A percentile compares a stretch with the other conserved stretches of the same genome.
Conservation (phyloP, 108 stramenopile genomes). For the Discostella pseudostelligera region DNA sequence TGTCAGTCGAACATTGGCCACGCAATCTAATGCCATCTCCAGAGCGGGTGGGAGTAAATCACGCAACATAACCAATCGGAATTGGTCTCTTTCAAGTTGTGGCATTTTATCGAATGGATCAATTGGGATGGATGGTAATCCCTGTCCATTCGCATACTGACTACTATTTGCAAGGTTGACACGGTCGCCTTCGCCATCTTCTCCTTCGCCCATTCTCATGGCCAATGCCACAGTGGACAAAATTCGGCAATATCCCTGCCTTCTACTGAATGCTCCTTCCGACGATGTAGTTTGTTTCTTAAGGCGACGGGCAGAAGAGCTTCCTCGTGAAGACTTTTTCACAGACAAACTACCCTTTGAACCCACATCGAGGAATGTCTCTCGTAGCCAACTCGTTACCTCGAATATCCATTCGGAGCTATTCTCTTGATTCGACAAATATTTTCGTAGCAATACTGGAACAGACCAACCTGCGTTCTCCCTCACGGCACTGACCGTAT, state of each 20-base stretch:
- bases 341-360: not conserved
- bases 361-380: slow-evolving; percentile 53
- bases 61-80: slow-evolving; percentile 55
- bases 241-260: slow-evolving; percentile 77
- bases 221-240: slow-evolving; percentile 67
- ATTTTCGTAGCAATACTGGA: slow-evolving; percentile 59
- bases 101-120: slow-evolving; percentile 66
- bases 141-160: not conserved
- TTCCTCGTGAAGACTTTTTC: slow-evolving; percentile 12
- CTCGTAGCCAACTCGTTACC: slow-evolving; percentile 67
- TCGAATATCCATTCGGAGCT: slow-evolving; percentile 47
- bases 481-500: slow-evolving; percentile 75
- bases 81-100: slow-evolving; percentile 56
- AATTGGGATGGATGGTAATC: slow-evolving; percentile 12
- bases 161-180: not conserved
- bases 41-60: slow-evolving; percentile 68
- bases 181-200: not conserved
- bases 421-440: slow-evolving; percentile 40
- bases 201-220: slow-evolving; percentile 61
- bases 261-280: slow-evolving; percentile 65
- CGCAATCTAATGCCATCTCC: slow-evolving; percentile 78
- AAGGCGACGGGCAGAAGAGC: slow-evolving; percentile 16
- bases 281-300: slow-evolving; percentile 49
- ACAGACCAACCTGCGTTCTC: slow-evolving; percentile 83
- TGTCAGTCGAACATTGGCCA: slow-evolving; percentile 76